A percentile compares a stretch with the other conserved stretches of the same genome.
Evolutionary conservation across 163 green algal species (phyloP).

Genomic region (Volvox carteri): DNA sequence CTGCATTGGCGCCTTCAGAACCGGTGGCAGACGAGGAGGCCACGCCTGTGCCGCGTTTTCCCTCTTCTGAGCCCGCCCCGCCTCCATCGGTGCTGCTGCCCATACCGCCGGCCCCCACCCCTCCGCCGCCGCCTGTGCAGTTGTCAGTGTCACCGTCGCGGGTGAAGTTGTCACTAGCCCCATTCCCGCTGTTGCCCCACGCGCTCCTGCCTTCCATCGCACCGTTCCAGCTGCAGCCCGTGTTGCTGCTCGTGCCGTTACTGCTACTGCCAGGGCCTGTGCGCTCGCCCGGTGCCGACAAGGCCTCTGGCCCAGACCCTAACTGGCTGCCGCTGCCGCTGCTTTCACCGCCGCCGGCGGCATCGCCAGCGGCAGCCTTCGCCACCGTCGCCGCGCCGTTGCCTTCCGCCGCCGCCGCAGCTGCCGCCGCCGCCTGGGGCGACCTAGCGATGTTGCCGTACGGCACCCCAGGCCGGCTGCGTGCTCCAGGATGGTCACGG

Average conservation of each 20-base stretch:
- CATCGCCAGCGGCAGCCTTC: background rate
- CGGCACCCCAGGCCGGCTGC: conserved; percentile 35
- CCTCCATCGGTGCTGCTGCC: background rate
- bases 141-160: background rate
- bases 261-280: too few relatives aligned
- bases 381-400: too few relatives aligned
- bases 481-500: conserved; percentile 64
- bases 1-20: background rate
- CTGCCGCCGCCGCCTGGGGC: background rate
- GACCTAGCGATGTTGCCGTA: background rate
- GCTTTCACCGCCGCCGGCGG: background rate
- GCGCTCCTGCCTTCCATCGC: too few relatives aligned
- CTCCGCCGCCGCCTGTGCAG: too few relatives aligned
- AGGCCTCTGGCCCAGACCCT: too few relatives aligned
- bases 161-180: too few relatives aligned
- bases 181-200: too few relatives aligned
- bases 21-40: background rate
- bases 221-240: background rate
- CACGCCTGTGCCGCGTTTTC: background rate
- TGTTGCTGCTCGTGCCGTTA: background rate
- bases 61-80: background rate
- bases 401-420: background rate
- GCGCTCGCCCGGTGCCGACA: too few relatives aligned
- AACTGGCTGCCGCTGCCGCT: background rate
- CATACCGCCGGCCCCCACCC: too few relatives aligned